Conservation (phyloP, 2,329 filamentous ascomycete genomes). For the Podosphaera xanthii region DNA sequence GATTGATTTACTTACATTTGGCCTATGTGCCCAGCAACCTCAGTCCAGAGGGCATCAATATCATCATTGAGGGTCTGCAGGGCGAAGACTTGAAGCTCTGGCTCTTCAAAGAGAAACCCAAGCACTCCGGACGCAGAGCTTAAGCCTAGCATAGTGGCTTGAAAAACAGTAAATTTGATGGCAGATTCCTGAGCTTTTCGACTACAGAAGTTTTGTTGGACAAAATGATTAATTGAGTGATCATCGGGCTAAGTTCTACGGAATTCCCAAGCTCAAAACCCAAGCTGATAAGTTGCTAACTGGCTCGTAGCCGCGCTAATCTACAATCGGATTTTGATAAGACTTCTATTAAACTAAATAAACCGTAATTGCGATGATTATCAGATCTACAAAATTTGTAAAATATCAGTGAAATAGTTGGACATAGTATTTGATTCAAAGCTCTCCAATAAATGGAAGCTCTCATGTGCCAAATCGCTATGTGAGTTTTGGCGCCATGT, state of each 20-base stretch:
- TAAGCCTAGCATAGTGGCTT: constrained; percentile 58
- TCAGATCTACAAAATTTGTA: not conserved
- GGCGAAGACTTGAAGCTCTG: constrained; percentile 83
- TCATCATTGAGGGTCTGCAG: constrained; percentile 88
- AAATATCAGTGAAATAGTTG: not conserved
- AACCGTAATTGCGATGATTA: not conserved
- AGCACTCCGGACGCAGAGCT: constrained; percentile 86
- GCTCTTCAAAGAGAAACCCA: constrained; percentile 82
- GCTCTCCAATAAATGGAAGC: not conserved
- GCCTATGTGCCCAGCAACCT: constrained; percentile 76
- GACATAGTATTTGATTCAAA: not conserved
- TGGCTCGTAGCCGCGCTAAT: not conserved
- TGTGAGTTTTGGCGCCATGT: not conserved
- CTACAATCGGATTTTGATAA: not conserved
- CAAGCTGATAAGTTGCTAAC: not conserved
- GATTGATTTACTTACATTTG: constrained; percentile 49
- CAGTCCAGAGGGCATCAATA: constrained; percentile 92
- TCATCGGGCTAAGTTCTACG: not conserved
- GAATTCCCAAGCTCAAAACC: not conserved
- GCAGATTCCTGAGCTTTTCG: not conserved
- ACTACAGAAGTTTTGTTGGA: not conserved
- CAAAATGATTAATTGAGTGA: not conserved
- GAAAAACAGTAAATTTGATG: not conserved
- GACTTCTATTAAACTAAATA: not conserved
- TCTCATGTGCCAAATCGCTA: not conserved